These are phyloP conservation scores for Dioscorea zingiberensis DNA, from an alignment of 106 monocot genomes.

Conservation along the genomic window DNA sequence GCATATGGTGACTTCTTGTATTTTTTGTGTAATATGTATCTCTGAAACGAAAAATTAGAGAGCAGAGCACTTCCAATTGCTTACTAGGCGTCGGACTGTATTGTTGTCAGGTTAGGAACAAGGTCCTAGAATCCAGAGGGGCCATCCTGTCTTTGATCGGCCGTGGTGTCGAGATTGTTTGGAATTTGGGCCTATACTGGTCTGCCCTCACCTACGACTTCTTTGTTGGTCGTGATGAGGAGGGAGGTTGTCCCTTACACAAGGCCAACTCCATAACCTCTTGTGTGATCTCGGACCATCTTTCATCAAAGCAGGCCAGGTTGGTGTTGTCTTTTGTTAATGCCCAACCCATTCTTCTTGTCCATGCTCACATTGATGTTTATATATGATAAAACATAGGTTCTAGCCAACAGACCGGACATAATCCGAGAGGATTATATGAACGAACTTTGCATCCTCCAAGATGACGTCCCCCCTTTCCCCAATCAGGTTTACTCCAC, in stretches of 20 bases:
- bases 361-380: too few species aligned
- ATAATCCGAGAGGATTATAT: conserved; percentile 98
- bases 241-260: conserved; percentile 87
- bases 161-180: conserved; percentile 81
- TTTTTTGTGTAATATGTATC: too few species aligned
- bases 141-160: conserved; percentile 51
- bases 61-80: too few species aligned
- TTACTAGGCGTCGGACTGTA: too few species aligned
- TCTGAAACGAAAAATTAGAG: too few species aligned
- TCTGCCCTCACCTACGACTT: conserved; percentile 76
- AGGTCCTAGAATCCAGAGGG: conserved; percentile 71
- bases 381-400: too few species aligned
- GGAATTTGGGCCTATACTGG: conserved; percentile 89
- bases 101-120: too few species aligned
- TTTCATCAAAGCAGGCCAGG: too few species aligned
- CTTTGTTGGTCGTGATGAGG: conserved; percentile 80
- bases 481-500: conserved; percentile 98
- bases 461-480: conserved; percentile 95
- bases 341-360: too few species aligned
- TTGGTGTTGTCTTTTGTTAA: too few species aligned
- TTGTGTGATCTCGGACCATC: too few species aligned
- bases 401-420: conserved; percentile 92
- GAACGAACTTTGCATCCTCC: conserved; percentile 97
- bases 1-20: too few species aligned
- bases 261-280: conserved; percentile 93